phyloP scores from a whole-genome alignment of 768 basidiomycete genomes.

The Lentinula detonsa region DNA sequence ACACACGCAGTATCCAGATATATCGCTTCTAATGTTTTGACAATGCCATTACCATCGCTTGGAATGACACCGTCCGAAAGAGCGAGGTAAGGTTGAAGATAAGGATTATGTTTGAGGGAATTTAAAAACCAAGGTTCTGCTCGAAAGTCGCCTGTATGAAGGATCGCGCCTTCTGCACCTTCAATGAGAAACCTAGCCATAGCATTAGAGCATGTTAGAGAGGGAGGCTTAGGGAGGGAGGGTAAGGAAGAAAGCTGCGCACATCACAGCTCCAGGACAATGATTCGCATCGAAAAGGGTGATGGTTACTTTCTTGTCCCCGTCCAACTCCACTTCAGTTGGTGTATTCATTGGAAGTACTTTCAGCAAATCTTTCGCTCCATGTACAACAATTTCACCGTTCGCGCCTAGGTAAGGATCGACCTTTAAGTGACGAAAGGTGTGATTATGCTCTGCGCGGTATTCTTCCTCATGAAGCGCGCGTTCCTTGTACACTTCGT shows the following conservation, averaged over 20 bases:
- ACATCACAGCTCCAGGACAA: constrained; percentile 94
- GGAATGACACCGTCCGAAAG: constrained; percentile 11
- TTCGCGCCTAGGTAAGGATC: constrained; percentile 39
- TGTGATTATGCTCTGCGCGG: constrained; percentile 44
- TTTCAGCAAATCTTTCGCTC: constrained; percentile 65
- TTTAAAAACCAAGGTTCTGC: constrained; percentile 81
- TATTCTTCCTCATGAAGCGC: constrained; percentile 47
- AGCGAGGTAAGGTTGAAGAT: constrained; percentile 65
- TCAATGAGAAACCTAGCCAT: constrained; percentile 77
- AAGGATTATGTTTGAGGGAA: constrained; percentile 59
- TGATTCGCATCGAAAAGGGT: constrained; percentile 91
- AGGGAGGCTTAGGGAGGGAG: too few relatives aligned
- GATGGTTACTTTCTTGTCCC: constrained; percentile 55
- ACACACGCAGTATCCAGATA: constrained; percentile 79
- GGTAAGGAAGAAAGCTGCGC: constrained; percentile 14
- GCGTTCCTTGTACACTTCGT: constrained; percentile 67
- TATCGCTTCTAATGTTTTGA: constrained; percentile 61
- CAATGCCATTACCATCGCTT: constrained; percentile 12
- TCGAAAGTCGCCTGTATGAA: constrained; percentile 93
- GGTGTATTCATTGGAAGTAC: constrained; percentile 60
- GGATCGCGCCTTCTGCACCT: constrained; percentile 58
- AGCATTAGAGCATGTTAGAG: too few relatives aligned
- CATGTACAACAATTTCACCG: constrained; percentile 41
- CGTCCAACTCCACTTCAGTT: constrained; percentile 50
- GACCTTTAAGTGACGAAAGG: constrained; percentile 65